phyloP scores from a whole-genome alignment of 1,284 basidiomycete species.

The Leccinum subrobustum region DNA sequence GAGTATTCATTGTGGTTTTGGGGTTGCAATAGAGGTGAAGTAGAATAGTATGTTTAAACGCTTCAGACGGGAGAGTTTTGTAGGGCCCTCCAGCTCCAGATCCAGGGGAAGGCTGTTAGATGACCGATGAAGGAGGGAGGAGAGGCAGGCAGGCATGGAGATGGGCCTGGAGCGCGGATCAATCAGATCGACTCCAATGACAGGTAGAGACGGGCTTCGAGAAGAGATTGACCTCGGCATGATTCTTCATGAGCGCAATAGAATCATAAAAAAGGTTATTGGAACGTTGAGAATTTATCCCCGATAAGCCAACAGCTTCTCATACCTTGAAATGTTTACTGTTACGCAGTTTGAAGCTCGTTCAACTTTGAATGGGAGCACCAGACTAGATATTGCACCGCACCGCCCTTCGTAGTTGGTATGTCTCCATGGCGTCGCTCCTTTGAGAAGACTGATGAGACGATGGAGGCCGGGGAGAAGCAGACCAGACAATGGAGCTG shows the following conservation, averaged over 20 bases:
- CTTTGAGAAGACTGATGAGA: not conserved
- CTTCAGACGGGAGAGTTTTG: not conserved
- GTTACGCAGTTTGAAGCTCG: not conserved
- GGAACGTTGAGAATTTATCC: too few species aligned
- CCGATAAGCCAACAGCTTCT: not conserved
- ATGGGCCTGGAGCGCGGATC: not conserved
- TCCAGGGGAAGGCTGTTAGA: constrained; percentile 2
- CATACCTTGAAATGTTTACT: not conserved
- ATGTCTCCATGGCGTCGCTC: not conserved
- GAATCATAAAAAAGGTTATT: not conserved
- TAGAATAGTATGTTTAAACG: not conserved
- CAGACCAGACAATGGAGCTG: not conserved
- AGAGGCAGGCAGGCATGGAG: not conserved
- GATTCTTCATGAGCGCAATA: not conserved
- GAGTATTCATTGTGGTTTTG: not conserved
- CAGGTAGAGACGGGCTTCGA: not conserved
- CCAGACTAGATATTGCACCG: not conserved
- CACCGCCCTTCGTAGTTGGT: not conserved
- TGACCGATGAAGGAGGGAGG: not conserved
- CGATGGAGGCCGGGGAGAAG: not conserved
- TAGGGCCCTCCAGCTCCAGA: constrained; percentile 1
- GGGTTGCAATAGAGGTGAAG: not conserved
- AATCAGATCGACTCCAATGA: not conserved
- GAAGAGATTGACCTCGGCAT: not conserved
- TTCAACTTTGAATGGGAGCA: not conserved